Evolutionary conservation across 306 rosid species (phyloP).

Genomic region (Dicorynia guianensis): DNA sequence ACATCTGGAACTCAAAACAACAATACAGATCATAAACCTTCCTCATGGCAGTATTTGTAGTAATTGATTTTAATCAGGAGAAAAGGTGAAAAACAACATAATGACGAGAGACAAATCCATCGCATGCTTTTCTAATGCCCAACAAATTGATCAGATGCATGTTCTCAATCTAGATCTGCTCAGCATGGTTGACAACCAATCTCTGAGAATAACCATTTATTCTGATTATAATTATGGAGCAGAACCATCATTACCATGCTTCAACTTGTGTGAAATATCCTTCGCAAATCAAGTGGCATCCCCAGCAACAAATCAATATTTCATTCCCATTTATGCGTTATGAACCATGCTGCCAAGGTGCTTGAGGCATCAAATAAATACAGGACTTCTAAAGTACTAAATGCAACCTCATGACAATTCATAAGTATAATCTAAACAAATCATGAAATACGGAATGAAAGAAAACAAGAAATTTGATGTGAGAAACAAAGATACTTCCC

Average conservation of each 20-base stretch:
- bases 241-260: neutral
- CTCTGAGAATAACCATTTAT: slow-evolving; percentile 4
- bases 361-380: neutral
- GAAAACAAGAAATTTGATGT: neutral
- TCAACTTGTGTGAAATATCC: neutral
- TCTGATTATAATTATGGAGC: slow-evolving; percentile 1
- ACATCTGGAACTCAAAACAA: slow-evolving; percentile 14
- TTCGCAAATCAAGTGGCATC: slow-evolving; percentile 14
- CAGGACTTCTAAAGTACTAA: neutral
- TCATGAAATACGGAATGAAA: neutral
- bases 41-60: slow-evolving; percentile 1
- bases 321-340: slow-evolving; percentile 6
- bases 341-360: neutral
- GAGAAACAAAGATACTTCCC: slow-evolving; percentile 26
- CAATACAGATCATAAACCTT: neutral
- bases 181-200: neutral
- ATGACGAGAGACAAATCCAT: too few relatives aligned
- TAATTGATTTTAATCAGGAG: slow-evolving; percentile 12
- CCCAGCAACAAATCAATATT: slow-evolving; percentile 1
- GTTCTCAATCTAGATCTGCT: neutral
- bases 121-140: too few relatives aligned
- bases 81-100: too few relatives aligned
- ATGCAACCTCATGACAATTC: neutral
- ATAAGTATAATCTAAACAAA: neutral
- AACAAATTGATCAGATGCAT: too few relatives aligned